Evolutionary conservation across 2,329 filamentous ascomycete species (phyloP).

Genomic region (Botrytis aclada): DNA sequence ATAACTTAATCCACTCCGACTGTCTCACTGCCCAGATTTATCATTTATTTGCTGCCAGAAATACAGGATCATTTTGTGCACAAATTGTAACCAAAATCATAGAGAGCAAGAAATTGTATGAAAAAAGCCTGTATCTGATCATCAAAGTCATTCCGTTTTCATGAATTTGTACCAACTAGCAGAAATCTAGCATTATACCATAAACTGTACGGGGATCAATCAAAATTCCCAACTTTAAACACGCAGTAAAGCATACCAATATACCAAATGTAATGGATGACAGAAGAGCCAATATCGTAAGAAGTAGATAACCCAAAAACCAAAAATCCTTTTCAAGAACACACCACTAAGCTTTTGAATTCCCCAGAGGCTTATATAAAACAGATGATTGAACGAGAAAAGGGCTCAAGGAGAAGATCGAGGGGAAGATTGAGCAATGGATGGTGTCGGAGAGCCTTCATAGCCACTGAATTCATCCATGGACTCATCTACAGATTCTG

Average conservation of each 20-base stretch:
- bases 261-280: neutral
- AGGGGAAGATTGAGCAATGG: neutral
- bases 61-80: neutral
- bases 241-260: neutral
- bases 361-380: neutral
- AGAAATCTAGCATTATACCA: neutral
- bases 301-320: neutral
- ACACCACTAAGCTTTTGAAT: neutral
- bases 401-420: neutral
- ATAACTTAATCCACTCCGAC: neutral
- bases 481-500: neutral
- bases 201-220: neutral
- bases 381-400: neutral
- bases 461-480: slow-evolving; percentile 1
- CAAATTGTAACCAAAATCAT: neutral
- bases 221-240: neutral
- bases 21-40: neutral
- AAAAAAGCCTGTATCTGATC: neutral
- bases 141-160: neutral
- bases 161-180: neutral
- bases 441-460: slow-evolving; percentile 5
- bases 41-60: neutral
- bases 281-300: neutral
- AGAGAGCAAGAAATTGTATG: neutral
- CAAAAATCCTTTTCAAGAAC: neutral